Evolutionary conservation across 2,329 filamentous ascomycete genomes (phyloP), one percentile per base, ranked within the genome.

Genomic region (Colletotrichum neosansevieriae): DNA sequence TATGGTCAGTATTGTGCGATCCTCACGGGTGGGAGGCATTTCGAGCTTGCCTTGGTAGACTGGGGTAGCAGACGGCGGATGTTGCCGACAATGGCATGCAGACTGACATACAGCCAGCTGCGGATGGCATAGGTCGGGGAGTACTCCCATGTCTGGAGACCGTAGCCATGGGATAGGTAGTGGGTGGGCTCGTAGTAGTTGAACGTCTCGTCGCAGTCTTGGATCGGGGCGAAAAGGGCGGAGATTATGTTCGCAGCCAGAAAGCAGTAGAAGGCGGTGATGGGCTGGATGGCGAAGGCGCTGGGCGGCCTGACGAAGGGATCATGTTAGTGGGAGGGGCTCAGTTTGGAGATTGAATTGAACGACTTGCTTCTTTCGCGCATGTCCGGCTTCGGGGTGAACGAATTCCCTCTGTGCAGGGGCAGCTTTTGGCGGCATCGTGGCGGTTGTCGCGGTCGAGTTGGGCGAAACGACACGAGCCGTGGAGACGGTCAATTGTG

Each of bases 141-240:
- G 81, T 98, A 99, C 80, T 99, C 96, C 96, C 96, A 99, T 1
- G 96, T 99, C 82, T 99, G 94, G 58, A 98, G 85, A 44, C 95
- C 96, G 76, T 97, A 95, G 74, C 93, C 93, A 83, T 98, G 94
- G 67, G 90, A 92, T 32, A 99, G 87, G 79, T 98, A 99, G 80
- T 99, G 96, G 0, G 94, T 90, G 0, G 96, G 95, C 75, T 99
- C 96, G 94, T 95, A 99, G 84, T 97, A 99, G 79, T 99, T 99
- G 86, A 97, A 99, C 11, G 95, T 95, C 83, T 99, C 96, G 75
- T 99, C 96, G 78, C 96, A 99, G 80, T 99, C 96, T 78, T 98
- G 94, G 72, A 99, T 97, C 0, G 96, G 96, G 2, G 94, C 91
- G 77, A 91, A 95, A 36, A 92, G 75, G 11, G 95, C 96, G 6